Evolutionary conservation across 441 rosid species (phyloP).

Genomic region (Aleurites moluccanus): DNA sequence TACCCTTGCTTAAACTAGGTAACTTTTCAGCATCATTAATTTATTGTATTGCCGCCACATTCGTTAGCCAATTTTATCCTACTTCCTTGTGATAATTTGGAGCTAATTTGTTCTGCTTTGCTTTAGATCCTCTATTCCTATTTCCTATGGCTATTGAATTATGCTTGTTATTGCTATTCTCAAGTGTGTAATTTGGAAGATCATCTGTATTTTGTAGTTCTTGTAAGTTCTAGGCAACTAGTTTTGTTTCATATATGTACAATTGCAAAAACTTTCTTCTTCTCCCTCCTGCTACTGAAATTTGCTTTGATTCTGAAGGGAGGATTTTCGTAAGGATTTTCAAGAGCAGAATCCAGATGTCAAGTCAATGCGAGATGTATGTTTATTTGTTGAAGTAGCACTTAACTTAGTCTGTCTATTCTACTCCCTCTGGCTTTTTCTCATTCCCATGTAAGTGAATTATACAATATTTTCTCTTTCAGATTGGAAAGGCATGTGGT

Average conservation of each 20-base stretch:
- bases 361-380: constrained; percentile 91
- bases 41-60: neutral
- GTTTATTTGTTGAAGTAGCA: constrained; percentile 17
- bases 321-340: constrained; percentile 83
- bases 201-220: neutral
- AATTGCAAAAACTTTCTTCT: neutral
- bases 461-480: constrained; percentile 19
- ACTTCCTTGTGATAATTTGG: neutral
- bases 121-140: neutral
- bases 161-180: neutral
- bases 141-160: neutral
- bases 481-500: constrained; percentile 98
- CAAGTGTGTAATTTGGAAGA: neutral
- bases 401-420: constrained; percentile 2
- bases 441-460: constrained; percentile 14
- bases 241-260: neutral
- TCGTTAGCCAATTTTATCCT: neutral
- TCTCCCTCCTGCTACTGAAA: constrained; percentile 11
- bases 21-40: neutral
- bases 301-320: constrained; percentile 47
- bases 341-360: constrained; percentile 85
- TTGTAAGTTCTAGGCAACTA: constrained; percentile 1
- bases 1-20: constrained; percentile 1
- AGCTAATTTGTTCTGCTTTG: constrained; percentile 4
- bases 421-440: constrained; percentile 1